Evolutionary conservation across 495 filamentous ascomycete genomes (phyloP), one percentile per base, ranked within the genome.

Genomic region (Penicillium simplicissimum): DNA sequence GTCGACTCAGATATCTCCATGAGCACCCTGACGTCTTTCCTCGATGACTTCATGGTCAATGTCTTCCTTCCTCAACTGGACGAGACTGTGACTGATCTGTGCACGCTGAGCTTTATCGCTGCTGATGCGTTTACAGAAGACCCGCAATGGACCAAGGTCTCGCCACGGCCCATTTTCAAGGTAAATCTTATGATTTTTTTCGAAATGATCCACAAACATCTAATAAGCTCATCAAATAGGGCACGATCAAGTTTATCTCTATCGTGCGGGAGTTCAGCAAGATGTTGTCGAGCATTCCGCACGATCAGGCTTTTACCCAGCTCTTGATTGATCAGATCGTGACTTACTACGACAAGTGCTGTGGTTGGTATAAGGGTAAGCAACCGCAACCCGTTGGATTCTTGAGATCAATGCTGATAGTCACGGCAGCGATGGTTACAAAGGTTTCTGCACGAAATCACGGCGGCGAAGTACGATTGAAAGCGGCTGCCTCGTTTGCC

Each of bases 41-140:
- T 99, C 11, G 95, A 99, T 71, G 96, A 99, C 71, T 98, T 98
- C 75, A 85, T 99, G 56, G 88, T 98, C 73, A 98, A 98, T 67
- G 93, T 98, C 37, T 99, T 99, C 79, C 90, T 94, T 58, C 95
- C 95, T 19, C 96, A 97, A 68, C 78, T 99, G 14, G 95, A 99
- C 55, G 95, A 99, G 68, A 97, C 96, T 0, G 85, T 99, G 8
- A 87, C 88, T 13, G 96, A 99, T 69, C 80, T 96, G 33, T 92
- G 91, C 72, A 88, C 89, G 35, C 84, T 89, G 47, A 89, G 89
- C 19, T 90, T 93, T 70, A 89, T 90, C 65, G 91, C 94, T 47
- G 70, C 87, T 10, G 92, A 97, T 73, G 89, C 93, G 17, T 99
- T 97, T 71, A 89, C 90, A 51, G 83, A 92, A 75, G 93, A 98